Base-by-base conservation (phyloP, 805 yeast species). In the Nakazawaea wickerhamii region DNA sequence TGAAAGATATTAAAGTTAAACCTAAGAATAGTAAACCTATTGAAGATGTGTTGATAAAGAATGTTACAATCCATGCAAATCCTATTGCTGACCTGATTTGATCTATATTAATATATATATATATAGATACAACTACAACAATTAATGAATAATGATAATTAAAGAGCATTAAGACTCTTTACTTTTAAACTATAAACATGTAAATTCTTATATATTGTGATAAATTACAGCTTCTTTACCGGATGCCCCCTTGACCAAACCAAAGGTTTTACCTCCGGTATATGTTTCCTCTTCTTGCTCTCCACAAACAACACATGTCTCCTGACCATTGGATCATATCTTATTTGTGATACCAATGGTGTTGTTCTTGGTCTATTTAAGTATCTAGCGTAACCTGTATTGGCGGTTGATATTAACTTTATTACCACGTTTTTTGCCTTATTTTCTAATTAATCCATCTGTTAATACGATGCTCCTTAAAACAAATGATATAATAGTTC, bases 271-370 rank as follows among this genome's bases (percentile, higher is more conserved):
- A 63, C 59, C 40, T 73, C 79, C 6, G 79, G 79, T 11, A 81
- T 75, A 62, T 63, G 62, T 46, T 84, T 88, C 63, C 99, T 79
- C 71, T 87, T 88, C 61, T 85, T 86, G 41, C 84, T 77, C 61
- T 91, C 99, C 23, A 80, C 79, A 68, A 93, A 91, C 47, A 91
- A 69, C 40, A 93, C 96, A 67, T 89, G 96, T 62, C 96, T 80
- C 63, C 84, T 80, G 9, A 87, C 96, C 47, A 81, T 55, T 2
- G 96, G 95, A 58, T 88, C 96, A 57, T 88, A 88, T 54, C 93
- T 76, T 25, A 90, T 82, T 57, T 88, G 93, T 37, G 78, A 79
- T 48, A 91, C 80, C 44, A 77, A 70, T 38, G 86, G 85, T 3
- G 95, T 79, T 41, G 85, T 79, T 68, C 96, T 81, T 38, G 89